A percentile compares a stretch with the other conserved stretches of the same genome.
Conservation (phyloP, 2,329 filamentous ascomycete genomes). For the Penicillium sp. region DNA sequence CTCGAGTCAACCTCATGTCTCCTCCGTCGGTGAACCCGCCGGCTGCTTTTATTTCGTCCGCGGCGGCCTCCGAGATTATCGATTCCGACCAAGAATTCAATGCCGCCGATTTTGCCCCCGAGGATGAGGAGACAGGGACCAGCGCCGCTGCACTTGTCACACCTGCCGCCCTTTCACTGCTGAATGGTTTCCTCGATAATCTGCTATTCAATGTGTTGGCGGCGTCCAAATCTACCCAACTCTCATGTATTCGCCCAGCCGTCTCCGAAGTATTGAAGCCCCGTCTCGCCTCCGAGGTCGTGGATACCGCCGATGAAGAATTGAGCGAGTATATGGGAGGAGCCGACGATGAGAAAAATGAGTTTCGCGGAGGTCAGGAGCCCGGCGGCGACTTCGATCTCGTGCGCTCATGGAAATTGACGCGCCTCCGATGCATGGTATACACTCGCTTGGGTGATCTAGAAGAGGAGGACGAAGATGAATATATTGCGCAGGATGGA, state of each 20-base stretch:
- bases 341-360: conserved; percentile 73
- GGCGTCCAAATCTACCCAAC: conserved; percentile 74
- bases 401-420: conserved; percentile 93
- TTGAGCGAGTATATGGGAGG: conserved; percentile 84
- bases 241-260: conserved; percentile 76
- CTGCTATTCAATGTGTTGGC: conserved; percentile 89
- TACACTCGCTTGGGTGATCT: conserved; percentile 95
- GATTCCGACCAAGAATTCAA: conserved; percentile 83
- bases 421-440: conserved; percentile 93
- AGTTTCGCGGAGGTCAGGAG: conserved; percentile 57
- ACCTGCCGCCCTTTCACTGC: conserved; percentile 70
- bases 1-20: conserved; percentile 55
- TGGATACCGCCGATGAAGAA: conserved; percentile 82
- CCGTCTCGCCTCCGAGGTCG: conserved; percentile 82
- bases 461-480: conserved; percentile 96
- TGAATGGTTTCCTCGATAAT: conserved; percentile 94
- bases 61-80: conserved; percentile 88
- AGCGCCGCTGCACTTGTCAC: conserved; percentile 75
- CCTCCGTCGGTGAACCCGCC: conserved; percentile 75
- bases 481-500: conserved; percentile 79
- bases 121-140: conserved; percentile 67
- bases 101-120: conserved; percentile 70
- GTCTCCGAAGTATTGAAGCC: conserved; percentile 86
- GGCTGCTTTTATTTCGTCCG: conserved; percentile 83
- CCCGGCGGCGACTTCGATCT: conserved; percentile 75